Percentiles rank a stretch among this genome's conserved stretches.
Evolutionary conservation across 768 basidiomycete genomes (phyloP).

Genomic region (Tremella mesenterica): DNA sequence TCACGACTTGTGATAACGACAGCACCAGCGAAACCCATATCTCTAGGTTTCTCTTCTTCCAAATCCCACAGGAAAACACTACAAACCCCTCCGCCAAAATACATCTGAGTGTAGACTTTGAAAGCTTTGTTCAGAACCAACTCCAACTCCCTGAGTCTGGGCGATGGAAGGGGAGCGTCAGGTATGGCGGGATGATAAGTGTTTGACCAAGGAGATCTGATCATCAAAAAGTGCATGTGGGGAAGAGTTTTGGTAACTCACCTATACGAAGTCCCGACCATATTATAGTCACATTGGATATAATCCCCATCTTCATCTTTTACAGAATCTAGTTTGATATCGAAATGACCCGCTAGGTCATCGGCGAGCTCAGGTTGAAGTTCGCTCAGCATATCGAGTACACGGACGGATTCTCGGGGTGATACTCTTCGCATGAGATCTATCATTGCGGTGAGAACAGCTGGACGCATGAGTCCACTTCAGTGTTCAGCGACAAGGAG

Average conservation of each 20-base stretch:
- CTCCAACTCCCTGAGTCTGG: constrained; percentile 81
- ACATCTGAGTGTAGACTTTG: constrained; percentile 96
- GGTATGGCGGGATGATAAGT: constrained; percentile 84
- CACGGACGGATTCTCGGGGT: constrained; percentile 76
- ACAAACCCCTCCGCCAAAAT: constrained; percentile 96
- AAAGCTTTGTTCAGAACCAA: constrained; percentile 91
- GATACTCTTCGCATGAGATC: constrained; percentile 95
- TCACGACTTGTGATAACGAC: constrained; percentile 90
- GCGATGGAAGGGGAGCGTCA: constrained; percentile 76
- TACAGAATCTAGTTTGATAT: constrained; percentile 78
- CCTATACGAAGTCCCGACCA: constrained; percentile 86
- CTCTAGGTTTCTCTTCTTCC: constrained; percentile 58
- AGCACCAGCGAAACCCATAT: constrained; percentile 78
- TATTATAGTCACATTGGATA: constrained; percentile 86
- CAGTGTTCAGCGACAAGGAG: no score
- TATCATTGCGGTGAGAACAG: constrained; percentile 66
- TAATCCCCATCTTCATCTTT: constrained; percentile 71
- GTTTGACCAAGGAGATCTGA: constrained; percentile 96
- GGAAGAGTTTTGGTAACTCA: constrained; percentile 46
- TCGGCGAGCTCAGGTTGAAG: constrained; percentile 91
- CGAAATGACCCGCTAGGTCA: constrained; percentile 86
- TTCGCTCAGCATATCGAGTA: constrained; percentile 67
- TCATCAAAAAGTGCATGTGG: neutral
- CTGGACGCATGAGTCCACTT: constrained; percentile 9
- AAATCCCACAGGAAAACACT: constrained; percentile 97